Conservation (phyloP, 495 filamentous ascomycete genomes). For the Pseudomonodictys pantanalensis region DNA sequence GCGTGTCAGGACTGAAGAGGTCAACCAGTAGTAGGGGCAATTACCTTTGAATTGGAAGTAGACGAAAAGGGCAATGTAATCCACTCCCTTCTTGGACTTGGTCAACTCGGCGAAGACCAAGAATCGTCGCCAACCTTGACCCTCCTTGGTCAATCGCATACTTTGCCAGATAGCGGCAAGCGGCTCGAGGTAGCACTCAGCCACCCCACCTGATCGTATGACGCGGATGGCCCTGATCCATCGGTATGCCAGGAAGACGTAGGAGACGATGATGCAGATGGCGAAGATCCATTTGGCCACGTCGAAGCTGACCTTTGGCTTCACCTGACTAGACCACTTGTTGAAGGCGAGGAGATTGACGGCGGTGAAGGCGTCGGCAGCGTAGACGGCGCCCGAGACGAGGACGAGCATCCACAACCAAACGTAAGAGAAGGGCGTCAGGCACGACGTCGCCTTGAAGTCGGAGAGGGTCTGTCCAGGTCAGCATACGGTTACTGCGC, state of each 20-base stretch:
- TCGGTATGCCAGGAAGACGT: slow-evolving; percentile 70
- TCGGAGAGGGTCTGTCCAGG: slow-evolving; percentile 74
- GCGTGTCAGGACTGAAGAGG: neutral
- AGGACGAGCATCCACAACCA: slow-evolving; percentile 77
- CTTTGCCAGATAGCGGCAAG: slow-evolving; percentile 79
- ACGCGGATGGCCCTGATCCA: slow-evolving; percentile 73
- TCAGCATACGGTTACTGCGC: neutral
- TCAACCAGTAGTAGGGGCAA: slow-evolving; percentile 5
- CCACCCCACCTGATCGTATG: slow-evolving; percentile 80
- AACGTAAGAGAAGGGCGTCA: slow-evolving; percentile 73
- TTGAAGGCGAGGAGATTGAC: slow-evolving; percentile 85
- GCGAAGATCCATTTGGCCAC: slow-evolving; percentile 88
- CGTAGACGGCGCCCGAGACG: slow-evolving; percentile 80
- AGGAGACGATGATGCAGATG: slow-evolving; percentile 82
- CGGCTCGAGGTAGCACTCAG: slow-evolving; percentile 84
- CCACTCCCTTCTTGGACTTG: slow-evolving; percentile 82
- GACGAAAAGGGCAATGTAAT: slow-evolving; percentile 88
- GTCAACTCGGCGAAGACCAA: slow-evolving; percentile 90
- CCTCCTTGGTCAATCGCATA: slow-evolving; percentile 62
- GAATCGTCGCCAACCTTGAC: slow-evolving; percentile 77
- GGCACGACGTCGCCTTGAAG: slow-evolving; percentile 78
- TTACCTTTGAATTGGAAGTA: slow-evolving; percentile 93
- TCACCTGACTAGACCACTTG: slow-evolving; percentile 56
- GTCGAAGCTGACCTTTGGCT: slow-evolving; percentile 65
- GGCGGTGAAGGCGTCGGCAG: slow-evolving; percentile 86